Base-by-base conservation (phyloP, 164 flowering plant genomes). In the Liquidambar formosana region DNA sequence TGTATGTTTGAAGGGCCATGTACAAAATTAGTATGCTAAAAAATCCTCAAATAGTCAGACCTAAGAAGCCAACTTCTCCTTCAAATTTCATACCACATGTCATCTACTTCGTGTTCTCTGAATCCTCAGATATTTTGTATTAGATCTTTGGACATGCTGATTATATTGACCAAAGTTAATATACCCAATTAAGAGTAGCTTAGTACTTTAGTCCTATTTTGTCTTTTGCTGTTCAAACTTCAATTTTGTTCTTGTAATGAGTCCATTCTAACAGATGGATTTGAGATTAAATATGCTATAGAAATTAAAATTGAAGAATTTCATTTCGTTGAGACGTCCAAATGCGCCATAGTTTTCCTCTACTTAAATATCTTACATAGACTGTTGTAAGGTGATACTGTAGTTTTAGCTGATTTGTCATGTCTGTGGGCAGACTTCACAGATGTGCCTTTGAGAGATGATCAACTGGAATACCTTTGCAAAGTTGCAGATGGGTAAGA, bases 401-500 rank as follows among this genome's bases (percentile, higher is more conserved):
- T 63, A 41, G 43, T 57, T 66, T 57, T 71, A 44, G 48, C 71
- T 71, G 53, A 33, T 47, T 71, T 57, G 18, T 60, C 8, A 28
- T 60, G 15, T 56, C 14, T 68, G 66, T 70, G 26, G 47, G 48
- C 81, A 90, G 97, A 92, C 59, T 94, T 94, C 86, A 94, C 99
- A 13, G 97, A 94, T 70, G 97, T 94, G 67, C 94, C 96, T 22
- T 70, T 94, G 69, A 89, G 97, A 81, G 99, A 91, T 5, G 99
- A 94, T 77, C 99, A 94, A 69, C 74, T 85, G 28, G 92, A 77
- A 71, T 90, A 89, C 76, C 97, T 94, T 23, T 92, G 99, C 79
- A 90, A 94, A 84, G 72, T 80, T 54, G 99, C 95, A 0, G 97
- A 94, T 51, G 97, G 98, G 98, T 94, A 86, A 81, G 82, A 67